A percentile compares a stretch with the other conserved stretches of the same genome.
These are phyloP conservation scores for Geotrichum siamense DNA, from an alignment of 1,139 yeast genomes.

Conservation along the genomic window DNA sequence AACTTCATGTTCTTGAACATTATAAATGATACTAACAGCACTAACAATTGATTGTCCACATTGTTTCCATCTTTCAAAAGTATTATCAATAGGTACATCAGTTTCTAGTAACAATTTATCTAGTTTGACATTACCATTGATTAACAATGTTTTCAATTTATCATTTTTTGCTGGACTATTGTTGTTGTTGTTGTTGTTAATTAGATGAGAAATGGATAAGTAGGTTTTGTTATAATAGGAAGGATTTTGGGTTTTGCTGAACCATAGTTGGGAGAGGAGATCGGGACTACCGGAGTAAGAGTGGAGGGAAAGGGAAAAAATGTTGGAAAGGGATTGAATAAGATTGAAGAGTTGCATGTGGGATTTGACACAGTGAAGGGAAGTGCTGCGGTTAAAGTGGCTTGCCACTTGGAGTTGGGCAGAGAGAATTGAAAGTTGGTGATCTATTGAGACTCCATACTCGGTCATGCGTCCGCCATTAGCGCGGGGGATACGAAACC, in stretches of 20 bases:
- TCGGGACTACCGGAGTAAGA: conserved; percentile 82
- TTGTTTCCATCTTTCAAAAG: neutral
- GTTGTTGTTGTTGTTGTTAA: too few relatives aligned
- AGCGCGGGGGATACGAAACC: conserved; percentile 44
- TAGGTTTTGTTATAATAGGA: neutral
- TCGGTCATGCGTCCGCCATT: conserved; percentile 33
- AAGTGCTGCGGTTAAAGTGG: conserved; percentile 45
- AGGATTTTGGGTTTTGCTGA: neutral
- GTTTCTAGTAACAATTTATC: neutral
- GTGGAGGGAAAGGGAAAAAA: conserved; percentile 53
- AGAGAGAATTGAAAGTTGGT: conserved; percentile 52
- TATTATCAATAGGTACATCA: neutral
- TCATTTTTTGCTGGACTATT: neutral
- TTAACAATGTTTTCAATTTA: neutral
- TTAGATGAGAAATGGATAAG: neutral
- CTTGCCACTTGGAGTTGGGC: conserved; percentile 51
- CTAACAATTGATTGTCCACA: neutral
- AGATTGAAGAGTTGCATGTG: conserved; percentile 54
- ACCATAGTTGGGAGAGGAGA: conserved; percentile 39
- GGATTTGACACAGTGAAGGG: conserved; percentile 79
- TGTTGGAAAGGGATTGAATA: conserved; percentile 20
- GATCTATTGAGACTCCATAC: conserved; percentile 47
- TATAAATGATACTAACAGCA: neutral
- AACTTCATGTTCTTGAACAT: neutral
- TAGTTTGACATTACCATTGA: neutral